phyloP scores from a whole-genome alignment of 2,329 filamentous ascomycete genomes.

The Triangularia verruculosa region DNA sequence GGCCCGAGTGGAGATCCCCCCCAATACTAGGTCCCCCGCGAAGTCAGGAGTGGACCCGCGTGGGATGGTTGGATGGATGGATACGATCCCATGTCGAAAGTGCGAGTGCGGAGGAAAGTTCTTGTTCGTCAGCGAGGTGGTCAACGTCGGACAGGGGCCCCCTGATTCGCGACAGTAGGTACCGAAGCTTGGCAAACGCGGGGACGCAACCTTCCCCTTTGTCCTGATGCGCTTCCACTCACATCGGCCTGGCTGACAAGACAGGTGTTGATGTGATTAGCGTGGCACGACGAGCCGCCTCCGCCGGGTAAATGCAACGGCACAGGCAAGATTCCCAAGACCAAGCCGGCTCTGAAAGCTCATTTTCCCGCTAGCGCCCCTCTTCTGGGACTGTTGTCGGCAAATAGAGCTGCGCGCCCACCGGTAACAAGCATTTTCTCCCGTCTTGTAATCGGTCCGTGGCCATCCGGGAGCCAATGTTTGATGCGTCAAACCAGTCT shows the following conservation, averaged over 20 bases:
- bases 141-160: background rate
- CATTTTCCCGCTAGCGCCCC: conserved; percentile 17
- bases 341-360: conserved; percentile 18
- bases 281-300: conserved; percentile 1
- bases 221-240: background rate
- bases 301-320: conserved; percentile 21
- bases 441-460: background rate
- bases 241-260: background rate
- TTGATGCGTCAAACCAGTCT: background rate
- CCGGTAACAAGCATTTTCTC: background rate
- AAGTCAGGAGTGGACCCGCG: background rate
- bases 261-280: conserved; percentile 3
- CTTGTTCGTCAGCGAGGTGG: background rate
- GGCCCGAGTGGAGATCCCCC: background rate
- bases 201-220: background rate
- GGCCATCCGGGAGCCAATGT: background rate
- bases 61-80: background rate
- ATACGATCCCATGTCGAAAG: background rate
- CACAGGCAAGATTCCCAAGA: background rate
- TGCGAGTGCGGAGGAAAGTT: background rate
- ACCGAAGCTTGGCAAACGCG: background rate
- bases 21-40: background rate
- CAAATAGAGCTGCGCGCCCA: conserved; percentile 1
- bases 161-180: background rate
- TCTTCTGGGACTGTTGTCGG: background rate